Conservation (phyloP, 306 rosid species). For the Trifolium subterraneum region DNA sequence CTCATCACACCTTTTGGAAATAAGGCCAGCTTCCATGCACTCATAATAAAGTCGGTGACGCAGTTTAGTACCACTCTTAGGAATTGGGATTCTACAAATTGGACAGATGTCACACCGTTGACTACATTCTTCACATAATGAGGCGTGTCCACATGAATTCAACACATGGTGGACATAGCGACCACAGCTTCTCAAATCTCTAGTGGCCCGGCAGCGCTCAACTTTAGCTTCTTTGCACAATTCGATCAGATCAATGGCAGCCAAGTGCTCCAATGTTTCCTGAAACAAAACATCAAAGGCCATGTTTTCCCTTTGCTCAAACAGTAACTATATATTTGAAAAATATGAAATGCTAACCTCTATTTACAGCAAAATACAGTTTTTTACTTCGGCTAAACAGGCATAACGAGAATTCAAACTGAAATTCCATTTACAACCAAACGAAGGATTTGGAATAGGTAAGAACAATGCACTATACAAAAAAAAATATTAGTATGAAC, state of each 20-base stretch:
- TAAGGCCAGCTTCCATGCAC: conserved; percentile 85
- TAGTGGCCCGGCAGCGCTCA: conserved; percentile 92
- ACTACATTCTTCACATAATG: conserved; percentile 92
- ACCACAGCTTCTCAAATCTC: conserved; percentile 98
- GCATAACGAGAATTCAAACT: conserved; percentile 10
- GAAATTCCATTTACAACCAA: conserved; percentile 19
- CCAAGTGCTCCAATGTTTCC: conserved; percentile 90
- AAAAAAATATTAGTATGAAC: neutral
- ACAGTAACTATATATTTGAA: conserved; percentile 1
- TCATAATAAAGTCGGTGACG: conserved; percentile 80
- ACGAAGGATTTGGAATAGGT: conserved; percentile 1
- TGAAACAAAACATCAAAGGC: conserved; percentile 48
- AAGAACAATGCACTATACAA: neutral
- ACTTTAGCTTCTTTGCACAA: conserved; percentile 94
- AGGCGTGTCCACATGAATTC: conserved; percentile 90
- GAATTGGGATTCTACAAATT: conserved; percentile 77
- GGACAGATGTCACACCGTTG: conserved; percentile 92
- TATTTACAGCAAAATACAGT: neutral
- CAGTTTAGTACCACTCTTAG: conserved; percentile 59
- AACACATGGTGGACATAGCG: conserved; percentile 74
- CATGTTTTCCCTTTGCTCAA: conserved; percentile 4
- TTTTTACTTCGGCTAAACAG: neutral
- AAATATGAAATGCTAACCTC: conserved; percentile 26
- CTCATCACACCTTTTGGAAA: conserved; percentile 81
- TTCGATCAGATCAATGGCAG: conserved; percentile 81